phyloP scores from a whole-genome alignment of 2,329 filamentous ascomycete genomes.

The Trichoderma citrinoviride region DNA sequence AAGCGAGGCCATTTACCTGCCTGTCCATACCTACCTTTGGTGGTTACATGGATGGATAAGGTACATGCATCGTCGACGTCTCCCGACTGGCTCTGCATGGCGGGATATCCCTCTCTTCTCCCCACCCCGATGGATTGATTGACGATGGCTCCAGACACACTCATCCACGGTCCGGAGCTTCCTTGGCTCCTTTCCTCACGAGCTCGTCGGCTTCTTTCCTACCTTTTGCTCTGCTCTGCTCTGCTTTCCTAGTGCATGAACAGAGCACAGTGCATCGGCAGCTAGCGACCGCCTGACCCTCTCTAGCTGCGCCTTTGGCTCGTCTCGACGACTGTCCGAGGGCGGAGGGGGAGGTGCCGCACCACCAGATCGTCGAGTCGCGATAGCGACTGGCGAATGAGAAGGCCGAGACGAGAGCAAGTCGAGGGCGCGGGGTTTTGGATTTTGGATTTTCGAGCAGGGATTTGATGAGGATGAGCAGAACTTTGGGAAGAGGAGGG shows the following conservation, averaged over 20 bases:
- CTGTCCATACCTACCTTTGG: background rate
- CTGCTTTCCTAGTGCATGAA: no score
- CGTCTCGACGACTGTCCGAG: constrained; percentile 1
- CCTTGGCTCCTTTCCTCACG: no score
- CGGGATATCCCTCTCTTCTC: constrained; percentile 3
- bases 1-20: background rate
- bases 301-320: constrained; percentile 9
- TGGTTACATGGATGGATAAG: background rate
- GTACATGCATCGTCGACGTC: background rate
- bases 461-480: background rate
- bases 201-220: no score
- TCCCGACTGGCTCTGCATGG: constrained; percentile 3
- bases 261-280: constrained; percentile 20
- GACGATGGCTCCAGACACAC: background rate
- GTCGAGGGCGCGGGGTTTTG: background rate
- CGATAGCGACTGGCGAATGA: constrained; percentile 7
- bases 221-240: no score
- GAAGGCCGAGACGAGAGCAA: background rate
- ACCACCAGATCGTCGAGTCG: background rate
- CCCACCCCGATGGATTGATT: background rate
- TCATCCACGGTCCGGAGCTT: background rate
- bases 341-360: no score
- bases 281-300: constrained; percentile 19
- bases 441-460: background rate
- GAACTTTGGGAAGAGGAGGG: background rate